Conservation (phyloP, 225 moss, liverwort and hornwort species). For the Anthoceros angustus region DNA sequence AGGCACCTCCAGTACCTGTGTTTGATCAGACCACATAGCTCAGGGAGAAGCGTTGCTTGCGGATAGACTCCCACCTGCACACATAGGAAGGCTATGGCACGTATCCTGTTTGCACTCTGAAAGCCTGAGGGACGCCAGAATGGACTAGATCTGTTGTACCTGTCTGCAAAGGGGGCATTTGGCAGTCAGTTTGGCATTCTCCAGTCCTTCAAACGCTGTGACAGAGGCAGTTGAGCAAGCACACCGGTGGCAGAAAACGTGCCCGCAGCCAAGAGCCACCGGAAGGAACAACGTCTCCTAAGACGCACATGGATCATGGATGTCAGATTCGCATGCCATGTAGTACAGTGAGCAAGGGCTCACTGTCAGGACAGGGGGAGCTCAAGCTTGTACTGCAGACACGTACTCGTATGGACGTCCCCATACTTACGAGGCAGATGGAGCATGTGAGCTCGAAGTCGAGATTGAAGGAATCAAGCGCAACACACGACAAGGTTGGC, state of each 20-base stretch:
- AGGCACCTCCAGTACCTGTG: background rate
- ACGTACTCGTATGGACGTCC: background rate
- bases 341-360: background rate
- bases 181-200: background rate
- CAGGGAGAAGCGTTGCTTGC: background rate
- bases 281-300: background rate
- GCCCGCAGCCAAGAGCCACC: background rate
- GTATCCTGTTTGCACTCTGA: background rate
- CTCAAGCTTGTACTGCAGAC: background rate
- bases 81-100: background rate
- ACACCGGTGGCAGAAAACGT: background rate
- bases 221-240: slow-evolving; percentile 1
- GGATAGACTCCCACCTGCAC: background rate
- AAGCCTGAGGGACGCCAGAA: background rate
- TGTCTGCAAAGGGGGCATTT: slow-evolving; percentile 1
- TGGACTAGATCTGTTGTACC: background rate
- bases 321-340: background rate
- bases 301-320: background rate
- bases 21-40: background rate
- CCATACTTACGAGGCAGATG: background rate
- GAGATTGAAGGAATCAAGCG: background rate
- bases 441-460: background rate
- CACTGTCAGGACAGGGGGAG: background rate
- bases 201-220: background rate
- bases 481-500: background rate